Percentiles rank a stretch among this genome's conserved stretches.
Evolutionary conservation across 108 stramenopile genomes (phyloP).

Genomic region (Licmophora abbreviata): DNA sequence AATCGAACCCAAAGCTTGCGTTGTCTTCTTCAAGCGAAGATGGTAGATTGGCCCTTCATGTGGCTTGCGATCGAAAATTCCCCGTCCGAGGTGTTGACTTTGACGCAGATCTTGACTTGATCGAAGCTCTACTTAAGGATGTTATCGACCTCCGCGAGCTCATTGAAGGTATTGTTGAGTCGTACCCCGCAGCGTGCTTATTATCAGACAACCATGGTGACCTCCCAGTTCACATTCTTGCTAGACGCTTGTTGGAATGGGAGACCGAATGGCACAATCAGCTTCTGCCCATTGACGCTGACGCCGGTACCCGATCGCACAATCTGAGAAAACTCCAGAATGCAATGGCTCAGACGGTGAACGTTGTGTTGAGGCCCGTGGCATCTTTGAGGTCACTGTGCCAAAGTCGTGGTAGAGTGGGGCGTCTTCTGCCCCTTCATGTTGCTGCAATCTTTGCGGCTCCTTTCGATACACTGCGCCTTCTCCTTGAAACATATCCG

Average conservation of each 20-base stretch:
- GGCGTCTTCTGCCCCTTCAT: constrained; percentile 47
- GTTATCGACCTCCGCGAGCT: constrained; percentile 2
- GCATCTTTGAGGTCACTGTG: constrained; percentile 16
- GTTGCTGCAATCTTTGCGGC: constrained; percentile 49
- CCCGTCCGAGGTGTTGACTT: constrained; percentile 17
- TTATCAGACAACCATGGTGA: constrained; percentile 23
- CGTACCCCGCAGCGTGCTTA: constrained; percentile 17
- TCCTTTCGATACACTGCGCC: constrained; percentile 18
- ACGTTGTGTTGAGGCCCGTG: constrained; percentile 35
- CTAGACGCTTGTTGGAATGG: constrained; percentile 47
- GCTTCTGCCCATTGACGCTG: constrained; percentile 8
- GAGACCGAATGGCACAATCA: constrained; percentile 42
- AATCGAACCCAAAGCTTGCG: too few species aligned
- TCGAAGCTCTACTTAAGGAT: constrained; percentile 1
- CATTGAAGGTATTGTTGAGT: neutral
- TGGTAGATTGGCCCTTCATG: constrained; percentile 16
- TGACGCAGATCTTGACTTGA: neutral
- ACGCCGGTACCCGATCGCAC: too few species aligned
- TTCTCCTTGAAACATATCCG: constrained; percentile 33
- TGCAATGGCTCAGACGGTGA: constrained; percentile 40
- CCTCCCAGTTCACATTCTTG: constrained; percentile 45
- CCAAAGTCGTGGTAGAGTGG: constrained; percentile 29
- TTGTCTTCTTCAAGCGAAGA: too few species aligned
- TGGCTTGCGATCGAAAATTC: constrained; percentile 18
- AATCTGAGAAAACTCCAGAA: too few species aligned